Evolutionary conservation across 495 filamentous ascomycete species (phyloP), one percentile per base, ranked within the genome.

Genomic region (Aspergillus affinis): DNA sequence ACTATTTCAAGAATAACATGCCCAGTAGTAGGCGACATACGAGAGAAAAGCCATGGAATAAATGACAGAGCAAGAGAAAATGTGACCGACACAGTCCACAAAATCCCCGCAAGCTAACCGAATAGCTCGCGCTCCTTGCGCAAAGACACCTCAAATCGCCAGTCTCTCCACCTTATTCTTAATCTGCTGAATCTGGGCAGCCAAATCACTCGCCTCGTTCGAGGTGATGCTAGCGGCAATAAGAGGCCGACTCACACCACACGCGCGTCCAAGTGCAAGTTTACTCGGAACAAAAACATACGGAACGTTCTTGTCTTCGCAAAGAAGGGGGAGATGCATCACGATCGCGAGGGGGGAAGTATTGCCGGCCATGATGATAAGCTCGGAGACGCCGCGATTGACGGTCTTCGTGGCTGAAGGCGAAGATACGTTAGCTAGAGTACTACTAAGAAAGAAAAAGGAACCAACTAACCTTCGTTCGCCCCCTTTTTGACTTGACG

Each of bases 91-190:
- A 26, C 23, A 26, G 4, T 2, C 23, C 23, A 26, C 23, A 26
- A 26, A 26, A 4, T 26, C 23, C 23, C 23, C 4, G 23, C 23
- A 26, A 26, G 23, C 23, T 26, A 26, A 26, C 23, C 23, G 2
- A 26, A 26, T 26, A 26, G 23, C 4, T 26, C 23, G 23, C 23
- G 23, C 23, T 26, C 4, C 4, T 26, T 26, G n/a, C 23, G 23
- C 23, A 26, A 26, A 2, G 4, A 4, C 23, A 8, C 3, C 7
- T 27, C n/a, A 23, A 17, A 53, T 30, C 8, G 10, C 19, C 30
- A 97, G 82, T 67, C 92, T 84, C 81, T 97, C 93, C 45, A 97
- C 90, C 85, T 96, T 93, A 72, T 92, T 88, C 82, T 92, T 95
- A 64, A 97, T 75, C 44, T 79, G 75, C 60, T 86, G 78, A 70